Conservation (phyloP, 129 eudicot species). For the Flaveria bidentis region DNA sequence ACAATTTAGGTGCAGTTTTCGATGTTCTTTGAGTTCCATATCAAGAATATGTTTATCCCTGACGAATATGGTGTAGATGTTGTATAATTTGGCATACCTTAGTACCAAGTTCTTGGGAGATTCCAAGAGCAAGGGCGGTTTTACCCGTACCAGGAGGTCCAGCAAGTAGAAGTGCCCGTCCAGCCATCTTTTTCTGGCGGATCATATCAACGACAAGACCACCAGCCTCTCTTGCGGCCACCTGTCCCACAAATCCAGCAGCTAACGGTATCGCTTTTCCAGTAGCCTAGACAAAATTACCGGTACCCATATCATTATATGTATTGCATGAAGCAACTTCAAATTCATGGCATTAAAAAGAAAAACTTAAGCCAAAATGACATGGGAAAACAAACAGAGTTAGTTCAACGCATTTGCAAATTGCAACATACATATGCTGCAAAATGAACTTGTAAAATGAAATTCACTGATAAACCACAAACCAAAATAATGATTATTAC, state of each 20-base stretch:
- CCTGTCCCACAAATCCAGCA: slow-evolving; percentile 96
- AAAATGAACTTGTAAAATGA: too few relatives aligned
- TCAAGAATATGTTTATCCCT: too few relatives aligned
- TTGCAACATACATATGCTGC: too few relatives aligned
- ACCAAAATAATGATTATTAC: too few relatives aligned
- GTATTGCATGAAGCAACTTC: neutral
- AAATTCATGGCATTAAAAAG: neutral
- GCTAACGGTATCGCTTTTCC: slow-evolving; percentile 86
- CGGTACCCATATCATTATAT: neutral
- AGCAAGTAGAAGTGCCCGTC: slow-evolving; percentile 79
- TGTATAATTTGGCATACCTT: slow-evolving; percentile 45
- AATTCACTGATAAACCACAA: too few relatives aligned
- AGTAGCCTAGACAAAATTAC: slow-evolving; percentile 38
- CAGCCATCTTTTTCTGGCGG: slow-evolving; percentile 99
- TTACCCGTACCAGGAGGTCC: slow-evolving; percentile 99
- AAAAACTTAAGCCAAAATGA: neutral
- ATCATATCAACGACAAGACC: slow-evolving; percentile 99
- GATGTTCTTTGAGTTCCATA: too few relatives aligned
- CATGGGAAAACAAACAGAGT: too few relatives aligned
- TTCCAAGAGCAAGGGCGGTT: slow-evolving; percentile 96
- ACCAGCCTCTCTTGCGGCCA: slow-evolving; percentile 83
- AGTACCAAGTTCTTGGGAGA: slow-evolving; percentile 94
- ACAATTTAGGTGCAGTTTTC: too few relatives aligned
- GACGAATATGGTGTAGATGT: too few relatives aligned
- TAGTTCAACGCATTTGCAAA: neutral